Evolutionary conservation across 441 rosid genomes (phyloP), one percentile per base, ranked within the genome.

Genomic region (Bruguiera hainesii): DNA sequence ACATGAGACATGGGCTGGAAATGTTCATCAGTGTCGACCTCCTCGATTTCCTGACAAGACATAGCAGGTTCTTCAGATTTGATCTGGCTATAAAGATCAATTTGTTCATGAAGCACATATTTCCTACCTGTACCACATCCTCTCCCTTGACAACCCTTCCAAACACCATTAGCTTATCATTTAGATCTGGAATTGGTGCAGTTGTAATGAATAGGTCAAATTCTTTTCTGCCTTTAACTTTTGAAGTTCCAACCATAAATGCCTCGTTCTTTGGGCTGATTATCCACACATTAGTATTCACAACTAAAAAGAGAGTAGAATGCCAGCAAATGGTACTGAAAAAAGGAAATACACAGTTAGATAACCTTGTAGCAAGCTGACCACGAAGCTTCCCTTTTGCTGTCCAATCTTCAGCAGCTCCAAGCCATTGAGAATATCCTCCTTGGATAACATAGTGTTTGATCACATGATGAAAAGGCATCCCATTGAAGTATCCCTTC

Each of bases 191-290:
- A 73, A 93, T 86, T 62, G 97, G 98, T 13, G 97, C 92, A 48
- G 98, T 93, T 46, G 97, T 93, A 63, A 93, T 86, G 61, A 85
- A 81, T 56, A 93, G 78, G 73, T 86, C 92, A 65, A 90, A 87
- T 66, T 72, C 88, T 77, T 86, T 84, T 76, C 52, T 74, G 55
- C 76, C 90, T 79, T 79, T 85, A 52, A 61, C 65, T 73, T 87
- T 90, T 60, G 89, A 79, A 58, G 96, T 89, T 75, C 96, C 97
- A 66, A 93, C 74, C 96, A 84, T 86, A 72, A 93, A 90, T 1
- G 96, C 96, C 78, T 90, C 96, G 11, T 90, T 97, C 76, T 90
- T 87, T 52, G 89, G 87, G 76, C 98, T 89, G 82, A 49, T 74
- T 29, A 18, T 61, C 23, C 68, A 30, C 64, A 71, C 42, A 56